A percentile compares a stretch with the other conserved stretches of the same genome.
phyloP scores from a whole-genome alignment of 768 basidiomycete genomes.

The Asterophora parasitica region DNA sequence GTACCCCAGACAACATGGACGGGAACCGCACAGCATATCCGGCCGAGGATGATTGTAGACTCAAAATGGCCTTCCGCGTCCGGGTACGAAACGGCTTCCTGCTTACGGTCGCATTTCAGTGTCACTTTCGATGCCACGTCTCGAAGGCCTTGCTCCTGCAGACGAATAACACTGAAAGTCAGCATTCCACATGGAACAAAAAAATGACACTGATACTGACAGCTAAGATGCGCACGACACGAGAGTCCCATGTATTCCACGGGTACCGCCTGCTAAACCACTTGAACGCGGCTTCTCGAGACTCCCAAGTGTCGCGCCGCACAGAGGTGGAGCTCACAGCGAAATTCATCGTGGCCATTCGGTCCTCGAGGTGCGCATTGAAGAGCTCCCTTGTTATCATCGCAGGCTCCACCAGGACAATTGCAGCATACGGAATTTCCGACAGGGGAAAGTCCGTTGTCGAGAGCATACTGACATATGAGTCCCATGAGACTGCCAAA shows the following conservation, averaged over 20 bases:
- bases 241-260: slow-evolving; percentile 27
- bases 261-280: slow-evolving; percentile 23
- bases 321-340: slow-evolving; percentile 18
- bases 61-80: slow-evolving; percentile 16
- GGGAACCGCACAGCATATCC: slow-evolving; percentile 12
- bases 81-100: slow-evolving; percentile 17
- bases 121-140: slow-evolving; percentile 23
- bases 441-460: slow-evolving; percentile 10
- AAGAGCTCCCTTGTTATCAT: slow-evolving; percentile 25
- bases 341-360: slow-evolving; percentile 11
- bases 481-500: too few species aligned
- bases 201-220: slow-evolving; percentile 18
- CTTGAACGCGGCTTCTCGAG: slow-evolving; percentile 20
- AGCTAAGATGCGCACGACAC: slow-evolving; percentile 22
- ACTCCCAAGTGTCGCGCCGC: slow-evolving; percentile 24
- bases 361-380: slow-evolving; percentile 16
- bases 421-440: slow-evolving; percentile 18
- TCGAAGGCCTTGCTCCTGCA: slow-evolving; percentile 26
- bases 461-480: slow-evolving; percentile 15
- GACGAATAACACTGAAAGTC: too few species aligned
- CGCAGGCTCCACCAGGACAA: slow-evolving; percentile 31
- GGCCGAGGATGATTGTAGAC: slow-evolving; percentile 10
- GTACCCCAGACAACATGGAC: slow-evolving; percentile 17
- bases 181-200: neutral
- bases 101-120: slow-evolving; percentile 20